Percentiles rank a stretch among this genome's conserved stretches.
These are phyloP conservation scores for Hyparrhenia diplandra DNA, from an alignment of 176 grass and related monocot species.

Conservation along the genomic window DNA sequence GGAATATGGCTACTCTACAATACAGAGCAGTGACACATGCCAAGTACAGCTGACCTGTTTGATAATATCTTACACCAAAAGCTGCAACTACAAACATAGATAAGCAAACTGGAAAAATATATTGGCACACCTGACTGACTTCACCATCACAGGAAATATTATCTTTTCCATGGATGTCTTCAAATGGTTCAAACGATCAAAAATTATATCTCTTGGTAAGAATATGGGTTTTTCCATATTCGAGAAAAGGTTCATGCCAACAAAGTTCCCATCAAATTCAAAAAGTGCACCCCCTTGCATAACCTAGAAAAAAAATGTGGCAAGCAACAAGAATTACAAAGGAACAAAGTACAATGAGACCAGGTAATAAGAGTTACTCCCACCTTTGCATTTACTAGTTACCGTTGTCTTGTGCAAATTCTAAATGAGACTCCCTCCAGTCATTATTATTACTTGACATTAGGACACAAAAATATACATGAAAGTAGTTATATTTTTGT, in stretches of 20 bases:
- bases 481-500: too few species aligned
- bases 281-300: slow-evolving; percentile 11
- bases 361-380: neutral
- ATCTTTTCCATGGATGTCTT: neutral
- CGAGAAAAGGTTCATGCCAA: slow-evolving; percentile 12
- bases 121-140: neutral
- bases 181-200: neutral
- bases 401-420: neutral
- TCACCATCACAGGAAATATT: neutral
- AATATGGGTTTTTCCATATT: neutral
- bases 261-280: slow-evolving; percentile 28
- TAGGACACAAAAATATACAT: neutral
- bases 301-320: neutral
- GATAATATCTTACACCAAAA: neutral
- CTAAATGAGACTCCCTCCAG: neutral
- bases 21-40: too few species aligned
- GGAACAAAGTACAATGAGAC: neutral
- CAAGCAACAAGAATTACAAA: neutral
- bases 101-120: neutral
- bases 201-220: neutral
- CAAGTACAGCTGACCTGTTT: too few species aligned
- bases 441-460: neutral
- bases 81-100: neutral
- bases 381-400: neutral
- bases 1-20: too few species aligned